A percentile compares a stretch with the other conserved stretches of the same genome.
These are phyloP conservation scores for Tubosaeta brunneosetosa DNA, from an alignment of 768 basidiomycete species.

Conservation along the genomic window DNA sequence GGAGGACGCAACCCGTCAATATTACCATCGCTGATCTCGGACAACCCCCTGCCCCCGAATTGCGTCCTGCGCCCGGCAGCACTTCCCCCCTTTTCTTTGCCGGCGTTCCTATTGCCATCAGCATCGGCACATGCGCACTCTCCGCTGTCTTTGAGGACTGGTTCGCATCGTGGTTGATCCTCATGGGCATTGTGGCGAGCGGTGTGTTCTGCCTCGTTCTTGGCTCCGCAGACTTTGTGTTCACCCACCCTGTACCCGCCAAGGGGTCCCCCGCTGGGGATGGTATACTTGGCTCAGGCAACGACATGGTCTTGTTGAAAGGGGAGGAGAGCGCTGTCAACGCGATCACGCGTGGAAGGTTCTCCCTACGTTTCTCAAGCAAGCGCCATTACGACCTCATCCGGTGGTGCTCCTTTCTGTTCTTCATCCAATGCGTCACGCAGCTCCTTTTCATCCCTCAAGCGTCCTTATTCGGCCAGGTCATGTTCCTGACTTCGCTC, in stretches of 20 bases:
- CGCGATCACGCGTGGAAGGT: conserved; percentile 24
- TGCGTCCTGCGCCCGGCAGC: conserved; percentile 1
- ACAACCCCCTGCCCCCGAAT: conserved; percentile 5
- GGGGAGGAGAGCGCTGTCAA: conserved; percentile 28
- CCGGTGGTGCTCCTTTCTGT: conserved; percentile 19
- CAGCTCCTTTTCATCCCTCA: conserved; percentile 30
- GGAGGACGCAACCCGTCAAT: conserved; percentile 7
- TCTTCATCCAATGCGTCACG: conserved; percentile 19
- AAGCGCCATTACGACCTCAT: conserved; percentile 10
- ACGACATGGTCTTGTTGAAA: conserved; percentile 22
- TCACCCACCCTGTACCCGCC: conserved; percentile 22
- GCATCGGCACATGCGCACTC: conserved; percentile 14
- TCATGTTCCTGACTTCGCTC: conserved; percentile 28
- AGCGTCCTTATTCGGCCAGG: conserved; percentile 26
- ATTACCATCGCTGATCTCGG: conserved; percentile 12
- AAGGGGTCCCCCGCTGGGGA: conserved; percentile 25
- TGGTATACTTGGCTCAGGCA: conserved; percentile 20
- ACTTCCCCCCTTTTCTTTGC: conserved; percentile 8
- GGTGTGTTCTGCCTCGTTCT: conserved; percentile 24
- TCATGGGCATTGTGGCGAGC: conserved; percentile 28
- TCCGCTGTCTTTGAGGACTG: conserved; percentile 23
- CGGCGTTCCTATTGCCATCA: conserved; percentile 17
- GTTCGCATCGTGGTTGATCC: conserved; percentile 24
- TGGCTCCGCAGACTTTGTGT: conserved; percentile 20
- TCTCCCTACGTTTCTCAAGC: conserved; percentile 22